Conservation (phyloP, 768 basidiomycete species). For the Mycena vitilis region DNA sequence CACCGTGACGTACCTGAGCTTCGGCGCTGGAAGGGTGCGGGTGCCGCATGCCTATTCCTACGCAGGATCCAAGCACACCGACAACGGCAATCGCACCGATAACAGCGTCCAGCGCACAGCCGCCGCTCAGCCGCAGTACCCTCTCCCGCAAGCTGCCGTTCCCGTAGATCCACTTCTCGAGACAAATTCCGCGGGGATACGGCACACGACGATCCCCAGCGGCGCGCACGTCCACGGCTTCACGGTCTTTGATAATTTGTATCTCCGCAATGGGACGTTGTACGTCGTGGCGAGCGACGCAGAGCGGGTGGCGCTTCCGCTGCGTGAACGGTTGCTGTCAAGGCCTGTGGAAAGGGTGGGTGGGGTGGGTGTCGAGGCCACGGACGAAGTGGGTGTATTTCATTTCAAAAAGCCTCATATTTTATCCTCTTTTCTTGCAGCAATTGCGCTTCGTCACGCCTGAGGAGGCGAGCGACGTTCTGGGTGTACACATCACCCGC, state of each 20-base stretch:
- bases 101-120: too few relatives aligned
- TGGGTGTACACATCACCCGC: conserved; percentile 38
- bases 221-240: conserved; percentile 70
- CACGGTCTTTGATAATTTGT: conserved; percentile 79
- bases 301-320: conserved; percentile 54
- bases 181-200: too few relatives aligned
- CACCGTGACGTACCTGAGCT: too few relatives aligned
- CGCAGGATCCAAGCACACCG: too few relatives aligned
- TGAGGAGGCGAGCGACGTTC: conserved; percentile 34
- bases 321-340: conserved; percentile 54
- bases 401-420: too few relatives aligned
- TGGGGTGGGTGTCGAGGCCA: conserved; percentile 43
- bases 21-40: too few relatives aligned
- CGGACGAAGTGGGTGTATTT: conserved; percentile 43
- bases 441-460: conserved; percentile 44
- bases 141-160: too few relatives aligned
- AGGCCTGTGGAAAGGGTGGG: conserved; percentile 37
- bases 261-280: conserved; percentile 80
- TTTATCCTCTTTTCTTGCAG: conserved; percentile 27
- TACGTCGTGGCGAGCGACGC: conserved; percentile 62
- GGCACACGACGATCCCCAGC: conserved; percentile 44
- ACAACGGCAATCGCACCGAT: too few relatives aligned
- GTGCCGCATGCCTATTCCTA: too few relatives aligned
- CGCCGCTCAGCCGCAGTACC: too few relatives aligned
- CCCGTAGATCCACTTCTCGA: too few relatives aligned